Percentiles rank a stretch among this genome's conserved stretches.
Conservation (phyloP, 1,284 basidiomycete species). For the Puccinia polysora region DNA sequence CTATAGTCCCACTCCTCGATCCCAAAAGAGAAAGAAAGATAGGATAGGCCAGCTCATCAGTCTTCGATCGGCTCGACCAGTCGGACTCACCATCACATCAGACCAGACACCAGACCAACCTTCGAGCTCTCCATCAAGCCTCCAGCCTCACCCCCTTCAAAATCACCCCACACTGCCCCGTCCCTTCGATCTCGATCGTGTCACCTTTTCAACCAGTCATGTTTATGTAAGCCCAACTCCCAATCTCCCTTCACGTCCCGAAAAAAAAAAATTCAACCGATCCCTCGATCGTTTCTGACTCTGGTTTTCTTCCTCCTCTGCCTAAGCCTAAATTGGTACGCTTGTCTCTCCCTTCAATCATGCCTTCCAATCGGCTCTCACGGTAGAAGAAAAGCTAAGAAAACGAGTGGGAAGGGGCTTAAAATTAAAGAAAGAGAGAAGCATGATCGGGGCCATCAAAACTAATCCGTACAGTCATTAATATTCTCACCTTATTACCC, state of each 20-base stretch:
- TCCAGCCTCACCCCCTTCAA: neutral
- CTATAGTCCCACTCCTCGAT: too few species aligned
- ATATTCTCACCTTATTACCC: too few species aligned
- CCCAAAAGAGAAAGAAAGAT: too few species aligned
- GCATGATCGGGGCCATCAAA: neutral
- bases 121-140: neutral
- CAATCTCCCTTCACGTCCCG: neutral
- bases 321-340: conserved; percentile 23
- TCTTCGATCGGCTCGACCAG: too few species aligned
- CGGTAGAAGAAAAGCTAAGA: neutral
- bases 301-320: neutral
- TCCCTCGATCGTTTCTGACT: neutral
- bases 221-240: conserved; percentile 34
- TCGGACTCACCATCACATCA: too few species aligned
- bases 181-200: too few species aligned
- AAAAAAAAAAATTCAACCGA: neutral
- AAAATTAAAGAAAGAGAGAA: too few species aligned
- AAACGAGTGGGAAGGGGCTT: too few species aligned
- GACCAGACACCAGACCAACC: too few species aligned
- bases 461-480: neutral
- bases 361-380: neutral
- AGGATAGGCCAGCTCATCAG: too few species aligned
- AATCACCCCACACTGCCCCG: neutral
- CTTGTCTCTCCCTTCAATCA: neutral
- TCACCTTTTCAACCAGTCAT: neutral